These are phyloP conservation scores for Colletotrichum sp. DNA, from an alignment of 2,329 filamentous ascomycete species.

Conservation along the genomic window DNA sequence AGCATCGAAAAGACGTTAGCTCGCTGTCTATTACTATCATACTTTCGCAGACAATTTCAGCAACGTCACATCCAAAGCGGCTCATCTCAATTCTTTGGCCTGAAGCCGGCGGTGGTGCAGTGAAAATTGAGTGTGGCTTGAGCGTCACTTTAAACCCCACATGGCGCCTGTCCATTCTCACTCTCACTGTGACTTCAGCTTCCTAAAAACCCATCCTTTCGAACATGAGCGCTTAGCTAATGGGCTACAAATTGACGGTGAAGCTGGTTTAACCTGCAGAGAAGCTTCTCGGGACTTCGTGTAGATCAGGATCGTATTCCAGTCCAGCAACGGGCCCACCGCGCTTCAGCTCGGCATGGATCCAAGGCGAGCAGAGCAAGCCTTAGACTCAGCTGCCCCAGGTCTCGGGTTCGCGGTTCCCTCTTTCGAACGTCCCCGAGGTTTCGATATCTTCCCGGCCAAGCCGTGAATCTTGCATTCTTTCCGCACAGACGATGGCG, in stretches of 20 bases:
- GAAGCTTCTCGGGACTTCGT: background rate
- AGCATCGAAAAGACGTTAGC: background rate
- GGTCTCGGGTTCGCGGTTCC: background rate
- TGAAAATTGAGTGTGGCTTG: conserved; percentile 19
- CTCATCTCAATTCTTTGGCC: background rate
- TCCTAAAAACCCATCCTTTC: background rate
- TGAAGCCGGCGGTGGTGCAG: background rate
- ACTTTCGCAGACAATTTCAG: background rate
- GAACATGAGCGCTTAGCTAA: rapidly evolving
- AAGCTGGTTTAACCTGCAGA: background rate
- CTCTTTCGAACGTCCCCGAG: background rate
- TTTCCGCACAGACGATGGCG: background rate
- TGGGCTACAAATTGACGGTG: background rate
- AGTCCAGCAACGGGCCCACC: background rate
- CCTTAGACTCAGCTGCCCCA: background rate
- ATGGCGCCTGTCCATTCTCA: background rate
- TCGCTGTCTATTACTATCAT: background rate
- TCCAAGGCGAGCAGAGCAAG: background rate
- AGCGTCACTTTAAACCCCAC: conserved; percentile 9
- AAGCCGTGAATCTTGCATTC: background rate
- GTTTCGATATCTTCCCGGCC: background rate
- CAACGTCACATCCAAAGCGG: background rate
- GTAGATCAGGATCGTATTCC: background rate
- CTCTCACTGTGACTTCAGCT: background rate
- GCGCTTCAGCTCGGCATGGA: background rate